These are phyloP conservation scores for Cyphellophora attinorum DNA, from an alignment of 2,329 filamentous ascomycete species.

Conservation along the genomic window DNA sequence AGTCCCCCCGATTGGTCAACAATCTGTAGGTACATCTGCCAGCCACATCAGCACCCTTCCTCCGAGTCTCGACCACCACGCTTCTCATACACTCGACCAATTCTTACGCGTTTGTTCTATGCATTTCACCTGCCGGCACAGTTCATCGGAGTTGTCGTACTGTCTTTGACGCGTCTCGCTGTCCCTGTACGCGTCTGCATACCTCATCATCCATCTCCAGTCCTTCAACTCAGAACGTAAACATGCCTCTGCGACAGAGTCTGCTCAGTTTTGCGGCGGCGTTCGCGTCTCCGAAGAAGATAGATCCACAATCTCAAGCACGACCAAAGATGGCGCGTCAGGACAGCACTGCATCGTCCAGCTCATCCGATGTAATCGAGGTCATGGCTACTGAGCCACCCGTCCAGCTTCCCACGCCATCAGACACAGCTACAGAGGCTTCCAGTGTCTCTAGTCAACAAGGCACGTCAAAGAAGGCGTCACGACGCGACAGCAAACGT, in stretches of 20 bases:
- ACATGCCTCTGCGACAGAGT: slow-evolving; percentile 18
- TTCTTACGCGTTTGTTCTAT: slow-evolving; percentile 1
- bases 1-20: too few species aligned
- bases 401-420: slow-evolving; percentile 20
- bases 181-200: too few species aligned
- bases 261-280: slow-evolving; percentile 14
- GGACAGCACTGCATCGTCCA: slow-evolving; percentile 15
- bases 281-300: neutral
- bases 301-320: neutral
- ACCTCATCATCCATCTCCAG: too few species aligned
- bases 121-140: too few species aligned
- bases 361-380: slow-evolving; percentile 14
- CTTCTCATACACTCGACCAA: too few species aligned
- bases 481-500: slow-evolving; percentile 15
- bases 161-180: too few species aligned
- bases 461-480: slow-evolving; percentile 12
- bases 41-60: too few species aligned
- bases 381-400: slow-evolving; percentile 4
- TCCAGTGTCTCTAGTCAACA: slow-evolving; percentile 15
- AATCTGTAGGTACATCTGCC: too few species aligned
- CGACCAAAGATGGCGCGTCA: slow-evolving; percentile 16
- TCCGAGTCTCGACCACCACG: too few species aligned
- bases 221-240: too few species aligned
- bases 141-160: too few species aligned
- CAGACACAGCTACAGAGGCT: slow-evolving; percentile 20